A percentile compares a stretch with the other conserved stretches of the same genome.
phyloP scores from a whole-genome alignment of 306 rosid species.

The Sesbania bispinosa region DNA sequence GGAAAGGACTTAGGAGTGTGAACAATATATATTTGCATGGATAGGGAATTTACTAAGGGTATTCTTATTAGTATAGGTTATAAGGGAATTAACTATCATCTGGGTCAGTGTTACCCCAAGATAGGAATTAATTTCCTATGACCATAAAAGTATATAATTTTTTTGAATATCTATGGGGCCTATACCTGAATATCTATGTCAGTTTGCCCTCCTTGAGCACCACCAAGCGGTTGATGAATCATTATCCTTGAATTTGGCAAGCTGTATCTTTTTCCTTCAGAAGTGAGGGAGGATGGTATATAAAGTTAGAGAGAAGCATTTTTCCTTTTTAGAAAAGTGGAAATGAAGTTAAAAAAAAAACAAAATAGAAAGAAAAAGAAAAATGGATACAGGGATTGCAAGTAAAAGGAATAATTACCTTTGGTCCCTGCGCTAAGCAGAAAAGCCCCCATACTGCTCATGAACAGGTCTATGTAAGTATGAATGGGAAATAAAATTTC shows the following conservation, averaged over 20 bases:
- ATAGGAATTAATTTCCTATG: not conserved
- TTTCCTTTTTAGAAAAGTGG: not conserved
- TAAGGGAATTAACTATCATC: not conserved
- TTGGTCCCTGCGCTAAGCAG: slow-evolving; percentile 94
- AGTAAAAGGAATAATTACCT: slow-evolving; percentile 47
- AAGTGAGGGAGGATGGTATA: slow-evolving; percentile 18
- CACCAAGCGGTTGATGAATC: slow-evolving; percentile 99
- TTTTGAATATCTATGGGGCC: too few species aligned
- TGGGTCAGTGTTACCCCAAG: not conserved
- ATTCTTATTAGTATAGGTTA: not conserved
- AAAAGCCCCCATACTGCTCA: slow-evolving; percentile 98
- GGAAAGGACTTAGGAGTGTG: not conserved
- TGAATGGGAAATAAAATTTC: not conserved
- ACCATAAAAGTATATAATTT: not conserved
- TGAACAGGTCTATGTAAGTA: slow-evolving; percentile 27
- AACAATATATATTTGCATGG: too few species aligned
- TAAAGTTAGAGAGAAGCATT: slow-evolving; percentile 20
- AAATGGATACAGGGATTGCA: not conserved
- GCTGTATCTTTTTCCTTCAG: slow-evolving; percentile 85
- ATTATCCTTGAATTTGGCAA: slow-evolving; percentile 96
- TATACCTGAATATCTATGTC: slow-evolving; percentile 93
- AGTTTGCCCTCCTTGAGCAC: slow-evolving; percentile 89
- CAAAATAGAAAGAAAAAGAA: not conserved
- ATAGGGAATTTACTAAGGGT: not conserved
- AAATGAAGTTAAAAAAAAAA: not conserved